phyloP scores from a whole-genome alignment of 441 rosid species.

The Macaranga tanarius region DNA sequence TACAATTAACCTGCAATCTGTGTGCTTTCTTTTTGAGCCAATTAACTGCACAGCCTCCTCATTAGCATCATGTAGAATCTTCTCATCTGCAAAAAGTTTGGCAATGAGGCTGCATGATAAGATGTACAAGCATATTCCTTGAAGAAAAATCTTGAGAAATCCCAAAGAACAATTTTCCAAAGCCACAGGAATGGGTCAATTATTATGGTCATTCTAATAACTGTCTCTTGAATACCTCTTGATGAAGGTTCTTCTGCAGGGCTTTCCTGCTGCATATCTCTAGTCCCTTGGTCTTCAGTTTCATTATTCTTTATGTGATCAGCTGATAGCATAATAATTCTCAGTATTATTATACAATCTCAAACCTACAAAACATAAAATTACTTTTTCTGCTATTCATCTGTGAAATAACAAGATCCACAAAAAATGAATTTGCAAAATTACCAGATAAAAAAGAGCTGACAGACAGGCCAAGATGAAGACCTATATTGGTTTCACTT shows the following conservation, averaged over 20 bases:
- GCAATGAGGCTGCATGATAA: constrained; percentile 20
- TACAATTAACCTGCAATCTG: constrained; percentile 57
- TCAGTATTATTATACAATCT: constrained; percentile 6
- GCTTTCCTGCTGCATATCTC: constrained; percentile 30
- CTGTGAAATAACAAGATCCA: constrained; percentile 6
- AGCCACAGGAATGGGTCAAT: constrained; percentile 15
- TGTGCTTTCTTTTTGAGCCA: constrained; percentile 63
- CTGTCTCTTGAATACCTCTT: constrained; percentile 35
- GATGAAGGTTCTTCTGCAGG: constrained; percentile 32
- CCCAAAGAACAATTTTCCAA: constrained; percentile 14
- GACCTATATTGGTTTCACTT: constrained; percentile 38
- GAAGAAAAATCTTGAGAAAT: neutral
- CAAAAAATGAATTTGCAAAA: constrained; percentile 5
- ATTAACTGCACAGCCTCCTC: constrained; percentile 41
- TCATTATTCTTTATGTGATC: constrained; percentile 29
- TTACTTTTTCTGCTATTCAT: neutral
- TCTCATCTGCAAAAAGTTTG: constrained; percentile 45
- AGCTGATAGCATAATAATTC: constrained; percentile 35
- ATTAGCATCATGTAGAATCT: constrained; percentile 33
- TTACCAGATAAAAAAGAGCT: constrained; percentile 45
- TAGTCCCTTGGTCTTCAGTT: constrained; percentile 31
- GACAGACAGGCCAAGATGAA: constrained; percentile 50
- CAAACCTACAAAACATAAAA: constrained; percentile 11
- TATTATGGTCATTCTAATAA: constrained; percentile 8
- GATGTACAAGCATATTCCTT: constrained; percentile 16